Conservation (phyloP, 192 early-diverging fungal genomes). For the Umbelopsis sp. region DNA sequence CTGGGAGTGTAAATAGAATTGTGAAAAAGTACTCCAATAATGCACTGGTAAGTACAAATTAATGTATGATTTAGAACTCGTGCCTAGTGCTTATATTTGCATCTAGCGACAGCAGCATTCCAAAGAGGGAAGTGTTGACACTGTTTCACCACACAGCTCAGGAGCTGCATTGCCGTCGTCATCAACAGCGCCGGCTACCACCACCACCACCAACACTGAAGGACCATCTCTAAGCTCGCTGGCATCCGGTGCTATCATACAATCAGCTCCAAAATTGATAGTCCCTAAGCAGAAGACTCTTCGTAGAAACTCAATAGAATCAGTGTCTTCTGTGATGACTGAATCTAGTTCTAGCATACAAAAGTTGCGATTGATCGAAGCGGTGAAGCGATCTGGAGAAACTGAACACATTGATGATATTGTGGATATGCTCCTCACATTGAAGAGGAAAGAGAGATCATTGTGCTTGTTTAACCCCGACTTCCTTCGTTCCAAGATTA, state of each 20-base stretch:
- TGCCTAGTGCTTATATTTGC: not conserved
- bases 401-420: constrained; percentile 29
- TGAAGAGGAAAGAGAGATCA: constrained; percentile 39
- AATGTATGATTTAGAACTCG: not conserved
- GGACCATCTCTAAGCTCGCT: constrained; percentile 28
- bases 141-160: not conserved
- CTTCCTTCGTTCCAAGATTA: constrained; percentile 34
- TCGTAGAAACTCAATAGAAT: constrained; percentile 33
- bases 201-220: not conserved
- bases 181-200: not conserved
- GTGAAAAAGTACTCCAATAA: constrained; percentile 16
- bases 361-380: constrained; percentile 27
- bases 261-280: constrained; percentile 21
- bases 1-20: constrained; percentile 14
- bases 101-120: constrained; percentile 3
- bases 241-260: constrained; percentile 26
- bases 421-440: constrained; percentile 40
- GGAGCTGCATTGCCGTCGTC: not conserved
- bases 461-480: constrained; percentile 43
- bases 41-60: not conserved
- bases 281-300: constrained; percentile 22
- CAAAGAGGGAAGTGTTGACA: constrained; percentile 1
- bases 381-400: constrained; percentile 24
- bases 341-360: constrained; percentile 30
- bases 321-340: constrained; percentile 37